Conservation (phyloP, 257 asterid genomes). For the Gynochthodes officinalis region DNA sequence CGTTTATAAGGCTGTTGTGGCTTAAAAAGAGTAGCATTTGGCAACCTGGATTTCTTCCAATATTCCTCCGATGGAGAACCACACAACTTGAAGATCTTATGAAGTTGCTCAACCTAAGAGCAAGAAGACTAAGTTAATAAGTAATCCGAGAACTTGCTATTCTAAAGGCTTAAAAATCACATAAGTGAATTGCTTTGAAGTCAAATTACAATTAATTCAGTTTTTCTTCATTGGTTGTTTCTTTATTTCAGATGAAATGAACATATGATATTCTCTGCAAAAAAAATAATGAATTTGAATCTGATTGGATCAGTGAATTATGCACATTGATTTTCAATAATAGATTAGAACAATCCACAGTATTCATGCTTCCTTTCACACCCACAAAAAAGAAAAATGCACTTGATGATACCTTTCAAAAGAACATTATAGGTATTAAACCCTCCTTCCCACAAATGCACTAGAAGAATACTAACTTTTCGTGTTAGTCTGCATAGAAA, state of each 20-base stretch:
- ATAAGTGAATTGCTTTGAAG: neutral
- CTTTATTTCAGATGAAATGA: neutral
- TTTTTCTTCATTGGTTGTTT: neutral
- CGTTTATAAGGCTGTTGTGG: slow-evolving; percentile 77
- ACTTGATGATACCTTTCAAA: no score
- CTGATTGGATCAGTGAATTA: neutral
- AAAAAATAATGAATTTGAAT: neutral
- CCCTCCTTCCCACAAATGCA: no score
- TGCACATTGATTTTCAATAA: neutral
- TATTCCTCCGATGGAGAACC: slow-evolving; percentile 89
- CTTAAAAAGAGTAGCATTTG: slow-evolving; percentile 74
- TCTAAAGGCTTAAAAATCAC: neutral
- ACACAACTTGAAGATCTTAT: slow-evolving; percentile 82
- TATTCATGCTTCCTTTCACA: neutral
- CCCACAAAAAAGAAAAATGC: neutral
- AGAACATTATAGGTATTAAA: no score
- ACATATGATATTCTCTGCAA: neutral
- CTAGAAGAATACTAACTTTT: no score
- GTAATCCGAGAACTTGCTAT: neutral
- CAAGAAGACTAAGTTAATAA: slow-evolving; percentile 5
- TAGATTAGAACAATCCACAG: neutral
- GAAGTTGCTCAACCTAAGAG: slow-evolving; percentile 85
- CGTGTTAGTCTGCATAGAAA: neutral
- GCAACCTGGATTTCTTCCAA: slow-evolving; percentile 78
- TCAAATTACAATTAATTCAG: neutral